phyloP scores from a whole-genome alignment of 352 stramenopile genomes.

The Globisporangium nagaii region DNA sequence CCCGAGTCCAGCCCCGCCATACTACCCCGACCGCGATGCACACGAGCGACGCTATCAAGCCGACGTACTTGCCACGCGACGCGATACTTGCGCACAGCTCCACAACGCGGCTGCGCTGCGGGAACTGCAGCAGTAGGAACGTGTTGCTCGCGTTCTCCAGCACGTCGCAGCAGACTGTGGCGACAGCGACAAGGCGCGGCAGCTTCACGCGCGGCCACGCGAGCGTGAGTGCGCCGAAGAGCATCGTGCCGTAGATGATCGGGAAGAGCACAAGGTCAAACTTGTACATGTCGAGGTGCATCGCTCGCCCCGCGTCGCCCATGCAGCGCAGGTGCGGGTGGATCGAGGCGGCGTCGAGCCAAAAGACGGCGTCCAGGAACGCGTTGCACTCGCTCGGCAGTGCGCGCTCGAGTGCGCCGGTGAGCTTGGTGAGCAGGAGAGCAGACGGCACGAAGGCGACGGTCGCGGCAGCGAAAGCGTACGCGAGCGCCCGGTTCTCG shows the following conservation, averaged over 20 bases:
- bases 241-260: constrained; percentile 17
- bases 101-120: neutral
- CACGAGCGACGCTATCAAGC: neutral
- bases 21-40: neutral
- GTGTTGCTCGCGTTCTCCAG: constrained; percentile 13
- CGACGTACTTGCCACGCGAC: constrained; percentile 1
- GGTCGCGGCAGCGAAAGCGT: constrained; percentile 12
- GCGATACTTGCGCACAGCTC: neutral
- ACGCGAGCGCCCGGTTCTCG: neutral
- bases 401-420: constrained; percentile 8
- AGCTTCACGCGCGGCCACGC: constrained; percentile 6
- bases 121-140: constrained; percentile 11
- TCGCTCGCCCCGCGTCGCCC: constrained; percentile 10
- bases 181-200: constrained; percentile 3
- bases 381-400: constrained; percentile 14
- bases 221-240: constrained; percentile 11
- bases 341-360: constrained; percentile 11
- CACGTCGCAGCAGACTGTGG: constrained; percentile 5
- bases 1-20: neutral
- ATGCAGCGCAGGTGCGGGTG: constrained; percentile 22
- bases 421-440: constrained; percentile 13
- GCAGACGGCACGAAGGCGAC: constrained; percentile 18
- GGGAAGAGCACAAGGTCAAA: constrained; percentile 24
- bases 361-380: constrained; percentile 16
- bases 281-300: constrained; percentile 23